Base-by-base conservation (phyloP, 1,284 basidiomycete species). In the Ganoderma multipileum region DNA sequence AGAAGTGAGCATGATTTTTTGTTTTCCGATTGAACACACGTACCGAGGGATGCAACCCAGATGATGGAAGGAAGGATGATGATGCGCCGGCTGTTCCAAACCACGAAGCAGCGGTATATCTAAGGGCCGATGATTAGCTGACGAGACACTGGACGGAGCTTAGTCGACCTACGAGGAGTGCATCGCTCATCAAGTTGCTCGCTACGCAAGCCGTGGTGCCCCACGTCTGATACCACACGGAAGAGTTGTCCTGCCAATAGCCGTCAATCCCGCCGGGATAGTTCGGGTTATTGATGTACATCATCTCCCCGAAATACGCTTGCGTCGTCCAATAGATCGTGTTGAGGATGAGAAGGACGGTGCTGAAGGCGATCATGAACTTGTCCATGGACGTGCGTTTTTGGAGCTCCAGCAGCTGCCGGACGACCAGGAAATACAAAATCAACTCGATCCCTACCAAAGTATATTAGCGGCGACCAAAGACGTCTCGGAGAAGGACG, bases 171-270 rank as follows among this genome's bases (percentile, higher is more conserved):
- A 75, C 74, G 42, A 75, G 62, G 3, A 75, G 69, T 3, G 69
- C 74, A 38, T 75, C 74, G 54, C 66, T 70, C 65, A 75, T 68
- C 20, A 75, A 67, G 38, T 75, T 72, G 36, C 71, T 65, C 39
- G 64, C 28, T 12, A 72, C 61, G 28, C 47, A 71, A 28, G 72
- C 69, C 9, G 69, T 62, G 2, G 65, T 68, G 2, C 70, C 73
- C 73, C 70, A 71, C 9, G 68, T 73, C 64, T 73, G 66, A 59
- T 74, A 74, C 73, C 73, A 74, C 3, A 72, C 70, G 1, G 71
- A 68, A 2, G 67, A 66, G 39, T 65, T 58, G 20, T 61, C 64
- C 8, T 16, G 52, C 55, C 66, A 63, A 23, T 70, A 73, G 12
- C 67, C 70, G 36, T 67, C 68, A n/a, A 58, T 55, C 20, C 73